Conservation (phyloP, 2,329 filamentous ascomycete genomes). For the Trichophyton verrucosum region DNA sequence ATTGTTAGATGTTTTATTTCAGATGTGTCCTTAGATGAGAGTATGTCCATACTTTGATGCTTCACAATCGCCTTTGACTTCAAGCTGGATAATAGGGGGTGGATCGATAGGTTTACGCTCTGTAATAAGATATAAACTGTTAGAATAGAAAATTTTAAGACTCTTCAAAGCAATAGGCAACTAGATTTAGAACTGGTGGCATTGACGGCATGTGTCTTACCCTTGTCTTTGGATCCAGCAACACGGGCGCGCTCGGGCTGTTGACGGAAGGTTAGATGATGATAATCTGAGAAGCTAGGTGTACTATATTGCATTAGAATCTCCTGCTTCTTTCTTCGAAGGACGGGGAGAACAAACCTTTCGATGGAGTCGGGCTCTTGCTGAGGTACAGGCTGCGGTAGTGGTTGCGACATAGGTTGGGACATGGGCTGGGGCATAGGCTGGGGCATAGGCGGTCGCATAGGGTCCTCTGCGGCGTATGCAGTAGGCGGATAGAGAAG, state of each 20-base stretch:
- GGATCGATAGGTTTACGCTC: slow-evolving; percentile 77
- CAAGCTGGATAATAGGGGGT: slow-evolving; percentile 67
- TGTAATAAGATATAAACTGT: slow-evolving; percentile 22
- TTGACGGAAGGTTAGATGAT: slow-evolving; percentile 50
- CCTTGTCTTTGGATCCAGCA: slow-evolving; percentile 62
- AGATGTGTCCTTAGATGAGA: background rate
- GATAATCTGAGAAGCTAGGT: slow-evolving; percentile 25
- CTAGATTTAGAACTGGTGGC: background rate
- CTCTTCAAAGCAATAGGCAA: background rate
- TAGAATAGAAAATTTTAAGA: background rate
- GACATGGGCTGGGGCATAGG: background rate
- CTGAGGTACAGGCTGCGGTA: slow-evolving; percentile 18
- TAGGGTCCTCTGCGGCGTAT: background rate
- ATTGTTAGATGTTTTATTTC: background rate
- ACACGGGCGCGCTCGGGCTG: slow-evolving; percentile 56
- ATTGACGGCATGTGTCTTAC: slow-evolving; percentile 29
- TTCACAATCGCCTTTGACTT: slow-evolving; percentile 39
- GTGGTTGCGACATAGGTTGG: background rate
- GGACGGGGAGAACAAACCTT: slow-evolving; percentile 1
- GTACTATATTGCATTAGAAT: background rate
- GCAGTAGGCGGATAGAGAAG: background rate
- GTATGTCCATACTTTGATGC: slow-evolving; percentile 44
- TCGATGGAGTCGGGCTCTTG: slow-evolving; percentile 25
- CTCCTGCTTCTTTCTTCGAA: background rate
- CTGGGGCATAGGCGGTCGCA: background rate